These are phyloP conservation scores for Penicillium cataractarum DNA, from an alignment of 495 filamentous ascomycete genomes.

Conservation along the genomic window DNA sequence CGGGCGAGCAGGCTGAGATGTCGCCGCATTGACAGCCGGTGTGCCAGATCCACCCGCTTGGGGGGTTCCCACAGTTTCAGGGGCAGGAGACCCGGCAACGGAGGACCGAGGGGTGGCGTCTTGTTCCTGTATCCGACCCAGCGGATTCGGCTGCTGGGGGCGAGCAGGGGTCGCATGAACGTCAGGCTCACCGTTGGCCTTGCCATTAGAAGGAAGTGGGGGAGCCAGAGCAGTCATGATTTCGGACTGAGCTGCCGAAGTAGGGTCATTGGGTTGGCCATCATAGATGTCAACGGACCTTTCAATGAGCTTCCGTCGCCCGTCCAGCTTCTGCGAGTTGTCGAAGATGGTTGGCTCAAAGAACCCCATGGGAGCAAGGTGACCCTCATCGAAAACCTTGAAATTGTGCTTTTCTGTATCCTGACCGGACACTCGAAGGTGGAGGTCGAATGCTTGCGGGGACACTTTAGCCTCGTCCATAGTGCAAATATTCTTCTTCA, in stretches of 20 bases:
- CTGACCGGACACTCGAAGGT: conserved; percentile 83
- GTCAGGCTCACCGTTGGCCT: conserved; percentile 41
- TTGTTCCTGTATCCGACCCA: conserved; percentile 54
- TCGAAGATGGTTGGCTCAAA: conserved; percentile 89
- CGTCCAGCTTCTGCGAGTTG: conserved; percentile 72
- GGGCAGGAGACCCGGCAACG: conserved; percentile 81
- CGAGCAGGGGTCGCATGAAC: conserved; percentile 47
- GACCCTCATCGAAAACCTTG: conserved; percentile 93
- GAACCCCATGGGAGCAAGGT: conserved; percentile 86
- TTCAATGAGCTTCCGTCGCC: conserved; percentile 75
- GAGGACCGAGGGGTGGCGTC: conserved; percentile 81
- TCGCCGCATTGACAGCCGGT: conserved; percentile 29
- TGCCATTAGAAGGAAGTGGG: conserved; percentile 43
- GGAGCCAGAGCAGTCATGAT: conserved; percentile 73
- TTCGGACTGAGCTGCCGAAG: conserved; percentile 80
- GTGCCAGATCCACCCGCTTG: conserved; percentile 55
- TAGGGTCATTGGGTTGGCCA: conserved; percentile 83
- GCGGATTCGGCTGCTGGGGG: conserved; percentile 42
- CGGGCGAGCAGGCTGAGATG: conserved; percentile 38
- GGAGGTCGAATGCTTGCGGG: conserved; percentile 81
- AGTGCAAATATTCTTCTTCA: conserved; percentile 88
- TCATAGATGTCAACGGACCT: conserved; percentile 94
- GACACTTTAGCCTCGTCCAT: conserved; percentile 83
- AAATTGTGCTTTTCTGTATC: conserved; percentile 89
- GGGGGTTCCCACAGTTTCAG: conserved; percentile 71